These are phyloP conservation scores for Nitzschia sp. DNA, from an alignment of 108 stramenopile genomes.

Conservation along the genomic window DNA sequence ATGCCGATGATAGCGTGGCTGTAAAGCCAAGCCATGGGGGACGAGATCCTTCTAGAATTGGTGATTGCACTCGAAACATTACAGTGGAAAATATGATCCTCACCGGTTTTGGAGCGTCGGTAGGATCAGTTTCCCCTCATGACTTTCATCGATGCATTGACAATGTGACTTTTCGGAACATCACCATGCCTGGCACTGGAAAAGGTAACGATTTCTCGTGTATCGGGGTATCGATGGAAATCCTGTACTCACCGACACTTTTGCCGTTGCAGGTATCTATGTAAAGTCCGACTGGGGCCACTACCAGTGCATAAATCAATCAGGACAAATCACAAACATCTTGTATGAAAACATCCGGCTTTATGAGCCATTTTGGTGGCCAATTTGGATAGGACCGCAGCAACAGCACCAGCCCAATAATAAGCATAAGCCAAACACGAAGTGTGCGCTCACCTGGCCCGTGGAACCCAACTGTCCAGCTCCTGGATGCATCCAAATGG, in stretches of 20 bases:
- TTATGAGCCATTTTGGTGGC: conserved; percentile 42
- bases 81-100: conserved; percentile 42
- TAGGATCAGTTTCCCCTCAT: conserved; percentile 35
- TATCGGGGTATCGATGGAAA: background rate
- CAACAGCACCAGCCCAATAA: conserved; percentile 41
- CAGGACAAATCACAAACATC: conserved; percentile 29
- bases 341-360: conserved; percentile 47
- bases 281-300: conserved; percentile 21
- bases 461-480: conserved; percentile 27
- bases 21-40: conserved; percentile 30
- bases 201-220: conserved; percentile 15
- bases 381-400: conserved; percentile 61
- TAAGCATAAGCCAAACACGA: conserved; percentile 5
- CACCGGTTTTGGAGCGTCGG: conserved; percentile 45
- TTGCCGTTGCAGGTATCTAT: conserved; percentile 12
- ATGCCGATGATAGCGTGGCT: conserved; percentile 46
- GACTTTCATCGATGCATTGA: conserved; percentile 29
- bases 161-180: conserved; percentile 49
- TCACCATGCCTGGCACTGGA: conserved; percentile 44
- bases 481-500: conserved; percentile 26
- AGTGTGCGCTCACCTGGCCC: conserved; percentile 31
- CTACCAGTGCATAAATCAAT: conserved; percentile 1
- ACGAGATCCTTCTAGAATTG: background rate
- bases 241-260: background rate
- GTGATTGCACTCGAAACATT: conserved; percentile 40